Base-by-base conservation (phyloP, 1,284 basidiomycete species). In the Dichomitus squalens region DNA sequence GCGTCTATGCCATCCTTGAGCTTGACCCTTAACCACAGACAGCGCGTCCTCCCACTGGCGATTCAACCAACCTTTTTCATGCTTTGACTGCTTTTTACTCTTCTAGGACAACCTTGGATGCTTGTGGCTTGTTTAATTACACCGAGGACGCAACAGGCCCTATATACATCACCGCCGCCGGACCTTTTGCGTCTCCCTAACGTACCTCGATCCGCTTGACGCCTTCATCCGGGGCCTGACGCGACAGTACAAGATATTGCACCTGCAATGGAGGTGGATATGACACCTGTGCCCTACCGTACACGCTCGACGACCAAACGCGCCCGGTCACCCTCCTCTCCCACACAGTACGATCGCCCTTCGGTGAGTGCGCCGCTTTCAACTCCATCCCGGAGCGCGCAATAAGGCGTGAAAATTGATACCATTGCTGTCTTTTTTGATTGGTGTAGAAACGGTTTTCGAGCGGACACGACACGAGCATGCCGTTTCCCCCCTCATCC, bases 381-480 rank as follows among this genome's bases (percentile, higher is more conserved):
- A 43, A 11, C 7, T 11, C 12, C 21, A 31, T 5, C 29, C 29
- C 11, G 11, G 29, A 31, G 5, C 29, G 6, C 7, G 12, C 18
- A 34, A 23, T 29, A 9, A 21, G 7, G 27, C 4, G 8, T 20
- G 31, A 14, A 11, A 20, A 4, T 6, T 29, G 12, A 20, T 21
- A 5, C 18, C 18, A 8, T 20, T 3, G 11, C 0, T 0, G 16
- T 44, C 23, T 14, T 14, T 8, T 29, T 18, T 29, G 16, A 7
- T 2, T 29, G 7, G 7, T 40, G 16, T 52, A 87, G 86, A 87
- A 87, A 81, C 81, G 85, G n/a, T 72, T 73, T 25, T 75, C 76
- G 4, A 70, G 84, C 31, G 75, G 74, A 21, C 70, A 74, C 2
- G 65, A 67, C 23, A 63, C 68, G 31, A 57, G 68, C 14, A 61